Evolutionary conservation across 106 monocot genomes (phyloP).

Genomic region (Gastrodia elata): DNA sequence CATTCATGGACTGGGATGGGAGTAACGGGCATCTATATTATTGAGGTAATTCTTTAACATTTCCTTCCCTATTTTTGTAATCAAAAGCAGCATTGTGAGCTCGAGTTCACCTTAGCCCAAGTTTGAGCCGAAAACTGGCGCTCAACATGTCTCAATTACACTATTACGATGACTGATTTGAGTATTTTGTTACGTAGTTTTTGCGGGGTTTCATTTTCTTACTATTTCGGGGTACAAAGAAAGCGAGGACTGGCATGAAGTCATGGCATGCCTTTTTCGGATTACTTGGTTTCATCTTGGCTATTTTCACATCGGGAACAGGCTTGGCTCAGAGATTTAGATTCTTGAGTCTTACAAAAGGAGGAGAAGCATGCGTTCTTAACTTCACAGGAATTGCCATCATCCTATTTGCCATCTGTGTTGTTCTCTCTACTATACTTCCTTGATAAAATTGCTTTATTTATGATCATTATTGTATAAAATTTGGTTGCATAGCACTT

Average conservation of each 20-base stretch:
- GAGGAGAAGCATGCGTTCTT: conserved; percentile 12
- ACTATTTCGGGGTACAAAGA: conserved; percentile 9
- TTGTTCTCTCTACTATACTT: conserved; percentile 9
- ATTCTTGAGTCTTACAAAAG: neutral
- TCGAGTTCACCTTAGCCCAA: too few relatives aligned
- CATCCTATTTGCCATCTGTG: conserved; percentile 20
- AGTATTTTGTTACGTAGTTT: conserved; percentile 6
- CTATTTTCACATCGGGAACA: conserved; percentile 16
- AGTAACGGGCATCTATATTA: neutral
- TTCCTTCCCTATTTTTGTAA: neutral
- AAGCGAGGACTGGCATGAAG: conserved; percentile 7
- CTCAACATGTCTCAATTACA: neutral
- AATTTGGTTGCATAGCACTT: too few relatives aligned
- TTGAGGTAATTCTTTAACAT: neutral
- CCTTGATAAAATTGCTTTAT: too few relatives aligned
- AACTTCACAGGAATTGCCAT: conserved; percentile 34
- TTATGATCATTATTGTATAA: too few relatives aligned
- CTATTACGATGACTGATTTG: neutral
- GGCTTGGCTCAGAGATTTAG: conserved; percentile 17
- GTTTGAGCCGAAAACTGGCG: too few relatives aligned
- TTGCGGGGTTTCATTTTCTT: conserved; percentile 18
- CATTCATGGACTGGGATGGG: conserved; percentile 1
- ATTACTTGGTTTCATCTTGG: conserved; percentile 21
- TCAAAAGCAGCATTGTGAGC: too few relatives aligned
- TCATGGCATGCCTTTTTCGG: conserved; percentile 36